Base-by-base conservation (phyloP, 805 yeast genomes). In the Lipomyces yamanashiensis region DNA sequence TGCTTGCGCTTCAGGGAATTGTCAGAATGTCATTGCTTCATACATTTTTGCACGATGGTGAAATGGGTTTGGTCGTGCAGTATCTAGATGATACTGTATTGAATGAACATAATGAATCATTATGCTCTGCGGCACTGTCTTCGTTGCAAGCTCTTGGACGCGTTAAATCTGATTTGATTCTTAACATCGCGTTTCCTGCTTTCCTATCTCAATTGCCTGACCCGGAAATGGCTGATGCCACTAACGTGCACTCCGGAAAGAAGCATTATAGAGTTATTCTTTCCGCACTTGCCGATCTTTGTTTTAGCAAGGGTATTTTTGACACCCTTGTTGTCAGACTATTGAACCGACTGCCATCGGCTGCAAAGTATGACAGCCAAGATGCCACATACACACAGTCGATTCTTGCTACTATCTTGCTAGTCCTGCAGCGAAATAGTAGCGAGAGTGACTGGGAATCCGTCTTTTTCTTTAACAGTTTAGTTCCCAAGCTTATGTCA, bases 1-100 rank as follows among this genome's bases (percentile, higher is more conserved):
- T 88, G 34, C 77, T 87, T 47, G 84, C 95, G 0, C 78, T 89
- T 36, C 84, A 84, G 59, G 89, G 88, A 51, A 79, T 91, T 56
- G 80, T 85, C 0, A 84, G 84, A 56, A 71, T 90, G 49, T 77
- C 86, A 8, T 76, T 79, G 37, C 76, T 89, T 68, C 74, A 76
- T 1, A 77, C 76, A 0, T 86, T 84, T 67, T 75, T 91, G 54
- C 74, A 75, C 15, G 67, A 70, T 2, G 83, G 83, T 58, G 96
- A 91, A 68, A 74, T 84, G 34, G 82, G 85, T 36, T 75, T 89
- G 58, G 78, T 89, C 7, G 83, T 87, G 40, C 89, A 85, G 67
- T 85, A 87, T 69, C 77, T 90, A 43, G 85, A 73, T 40, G 92
- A 87, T 48, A 81, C 85, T 13, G 77, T 89, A 7, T 73, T 87